Conservation (phyloP, 148 eudicot genomes). For the Spergularia marina region DNA sequence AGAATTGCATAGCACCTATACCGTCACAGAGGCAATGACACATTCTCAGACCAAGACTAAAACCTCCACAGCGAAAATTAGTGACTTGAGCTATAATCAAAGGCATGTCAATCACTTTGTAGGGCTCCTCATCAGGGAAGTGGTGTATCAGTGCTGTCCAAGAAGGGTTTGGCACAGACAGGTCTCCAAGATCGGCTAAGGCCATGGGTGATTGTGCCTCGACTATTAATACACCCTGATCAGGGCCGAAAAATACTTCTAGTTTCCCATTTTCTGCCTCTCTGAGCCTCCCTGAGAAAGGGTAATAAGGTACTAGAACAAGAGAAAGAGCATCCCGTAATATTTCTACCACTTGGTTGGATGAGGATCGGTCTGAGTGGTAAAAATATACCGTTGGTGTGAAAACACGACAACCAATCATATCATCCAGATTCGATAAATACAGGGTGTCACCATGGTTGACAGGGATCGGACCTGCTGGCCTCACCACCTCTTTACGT, state of each 20-base stretch:
- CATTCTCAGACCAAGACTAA: conserved; percentile 79
- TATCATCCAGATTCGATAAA: conserved; percentile 89
- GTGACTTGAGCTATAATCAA: conserved; percentile 82
- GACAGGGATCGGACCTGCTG: conserved; percentile 50
- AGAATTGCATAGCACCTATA: conserved; percentile 93
- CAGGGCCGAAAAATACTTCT: conserved; percentile 66
- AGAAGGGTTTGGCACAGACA: conserved; percentile 76
- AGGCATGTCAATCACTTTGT: conserved; percentile 80
- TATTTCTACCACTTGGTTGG: conserved; percentile 22
- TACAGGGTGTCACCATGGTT: conserved; percentile 52
- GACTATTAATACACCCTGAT: conserved; percentile 71
- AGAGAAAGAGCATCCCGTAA: conserved; percentile 59
- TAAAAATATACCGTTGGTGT: conserved; percentile 91
- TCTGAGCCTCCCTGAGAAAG: conserved; percentile 78
- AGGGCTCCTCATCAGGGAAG: conserved; percentile 68
- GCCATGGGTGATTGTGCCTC: conserved; percentile 57
- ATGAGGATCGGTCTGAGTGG: conserved; percentile 25
- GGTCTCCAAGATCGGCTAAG: conserved; percentile 55
- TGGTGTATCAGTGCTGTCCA: conserved; percentile 60
- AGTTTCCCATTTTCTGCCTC: conserved; percentile 60
- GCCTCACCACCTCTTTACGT: conserved; percentile 38
- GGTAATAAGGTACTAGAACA: conserved; percentile 84
- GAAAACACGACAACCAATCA: conserved; percentile 78
- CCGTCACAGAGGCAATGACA: conserved; percentile 97
- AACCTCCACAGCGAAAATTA: conserved; percentile 71